Evolutionary conservation across 2,329 filamentous ascomycete species (phyloP).

Genomic region (Meredithiella fracta): DNA sequence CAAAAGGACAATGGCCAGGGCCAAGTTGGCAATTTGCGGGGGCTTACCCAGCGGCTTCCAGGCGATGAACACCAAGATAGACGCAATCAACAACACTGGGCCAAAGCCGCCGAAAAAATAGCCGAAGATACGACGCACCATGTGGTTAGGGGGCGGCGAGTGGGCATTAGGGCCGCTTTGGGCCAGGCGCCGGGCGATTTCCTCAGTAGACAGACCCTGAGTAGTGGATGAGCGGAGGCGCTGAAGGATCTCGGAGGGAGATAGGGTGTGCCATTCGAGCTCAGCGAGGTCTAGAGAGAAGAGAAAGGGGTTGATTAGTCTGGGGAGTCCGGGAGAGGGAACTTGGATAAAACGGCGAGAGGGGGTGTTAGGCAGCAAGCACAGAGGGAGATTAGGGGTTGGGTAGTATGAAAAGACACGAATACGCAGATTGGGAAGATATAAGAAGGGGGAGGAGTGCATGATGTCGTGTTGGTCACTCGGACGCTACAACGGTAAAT

Average conservation of each 20-base stretch:
- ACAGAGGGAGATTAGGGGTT: background rate
- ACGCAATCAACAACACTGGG: constrained; percentile 49
- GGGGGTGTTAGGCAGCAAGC: background rate
- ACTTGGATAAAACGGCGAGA: background rate
- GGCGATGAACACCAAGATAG: constrained; percentile 57
- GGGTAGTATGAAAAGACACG: background rate
- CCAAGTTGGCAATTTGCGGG: constrained; percentile 51
- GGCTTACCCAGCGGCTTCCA: constrained; percentile 62
- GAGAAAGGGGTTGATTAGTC: background rate
- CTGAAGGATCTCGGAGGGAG: constrained; percentile 39
- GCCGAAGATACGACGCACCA: constrained; percentile 30
- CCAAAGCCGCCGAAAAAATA: constrained; percentile 72
- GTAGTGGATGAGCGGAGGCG: constrained; percentile 39
- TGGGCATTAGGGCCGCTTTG: constrained; percentile 53
- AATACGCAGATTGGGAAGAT: too few relatives aligned
- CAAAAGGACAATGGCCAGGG: constrained; percentile 55
- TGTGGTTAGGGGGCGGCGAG: constrained; percentile 46
- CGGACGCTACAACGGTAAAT: constrained; percentile 9
- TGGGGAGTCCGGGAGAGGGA: background rate
- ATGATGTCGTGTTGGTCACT: constrained; percentile 10
- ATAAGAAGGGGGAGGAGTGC: background rate
- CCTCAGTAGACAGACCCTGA: constrained; percentile 43
- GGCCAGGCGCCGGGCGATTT: constrained; percentile 35
- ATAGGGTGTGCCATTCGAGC: constrained; percentile 51
- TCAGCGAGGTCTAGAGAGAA: constrained; percentile 35